A percentile compares a stretch with the other conserved stretches of the same genome.
Evolutionary conservation across 176 grass and related monocot species (phyloP).

Genomic region (Phragmites australis): DNA sequence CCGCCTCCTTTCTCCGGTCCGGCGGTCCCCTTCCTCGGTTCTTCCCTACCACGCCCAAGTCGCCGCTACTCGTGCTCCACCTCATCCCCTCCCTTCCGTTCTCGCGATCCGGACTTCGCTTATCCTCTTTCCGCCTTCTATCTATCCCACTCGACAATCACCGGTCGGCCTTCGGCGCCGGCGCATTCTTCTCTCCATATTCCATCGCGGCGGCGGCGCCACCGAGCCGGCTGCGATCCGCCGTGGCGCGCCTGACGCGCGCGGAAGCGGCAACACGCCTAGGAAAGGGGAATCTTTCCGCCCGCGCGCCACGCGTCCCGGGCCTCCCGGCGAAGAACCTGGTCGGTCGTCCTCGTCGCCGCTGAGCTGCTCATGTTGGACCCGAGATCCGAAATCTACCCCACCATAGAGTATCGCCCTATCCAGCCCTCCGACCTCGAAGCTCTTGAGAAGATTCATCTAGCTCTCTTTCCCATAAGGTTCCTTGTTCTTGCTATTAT

Average conservation of each 20-base stretch:
- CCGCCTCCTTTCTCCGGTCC: background rate
- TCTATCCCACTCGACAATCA: background rate
- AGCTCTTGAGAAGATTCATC: slow-evolving; percentile 88
- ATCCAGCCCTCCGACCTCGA: slow-evolving; percentile 88
- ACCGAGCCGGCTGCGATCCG: slow-evolving; percentile 18
- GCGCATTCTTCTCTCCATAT: background rate
- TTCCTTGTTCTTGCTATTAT: no score
- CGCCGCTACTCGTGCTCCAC: slow-evolving; percentile 28
- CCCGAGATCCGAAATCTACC: slow-evolving; percentile 61
- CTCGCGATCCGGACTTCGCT: background rate
- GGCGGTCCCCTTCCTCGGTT: background rate
- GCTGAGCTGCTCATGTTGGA: slow-evolving; percentile 90
- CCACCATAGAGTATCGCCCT: slow-evolving; percentile 83
- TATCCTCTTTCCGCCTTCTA: background rate
- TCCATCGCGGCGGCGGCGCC: slow-evolving; percentile 22
- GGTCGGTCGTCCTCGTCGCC: slow-evolving; percentile 5
- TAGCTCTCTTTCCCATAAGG: slow-evolving; percentile 89
- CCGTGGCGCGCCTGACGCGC: slow-evolving; percentile 24
- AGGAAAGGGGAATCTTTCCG: background rate
- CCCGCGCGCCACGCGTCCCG: background rate
- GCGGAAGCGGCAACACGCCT: background rate
- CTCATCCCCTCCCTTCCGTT: background rate
- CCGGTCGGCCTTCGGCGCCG: background rate
- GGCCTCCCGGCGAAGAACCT: slow-evolving; percentile 27
- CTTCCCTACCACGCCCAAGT: slow-evolving; percentile 24